phyloP scores from a whole-genome alignment of 129 eudicot genomes.

The Scalesia atractyloides region DNA sequence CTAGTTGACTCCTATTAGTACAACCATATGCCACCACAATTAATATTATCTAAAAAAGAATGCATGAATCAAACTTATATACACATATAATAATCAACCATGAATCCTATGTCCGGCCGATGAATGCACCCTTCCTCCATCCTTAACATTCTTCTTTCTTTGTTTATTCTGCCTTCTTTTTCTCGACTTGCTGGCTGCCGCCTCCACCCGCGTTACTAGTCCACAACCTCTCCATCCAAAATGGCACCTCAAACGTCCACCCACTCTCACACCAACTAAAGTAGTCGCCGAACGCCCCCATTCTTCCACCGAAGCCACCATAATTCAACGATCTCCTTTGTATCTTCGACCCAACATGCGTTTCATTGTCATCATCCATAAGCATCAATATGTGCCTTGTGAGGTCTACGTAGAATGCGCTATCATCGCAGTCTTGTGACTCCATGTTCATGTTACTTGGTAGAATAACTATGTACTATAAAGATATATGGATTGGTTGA shows the following conservation, averaged over 20 bases:
- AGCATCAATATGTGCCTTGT: conserved; percentile 54
- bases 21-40: background rate
- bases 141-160: conserved; percentile 17
- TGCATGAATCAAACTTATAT: background rate
- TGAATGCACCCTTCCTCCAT: conserved; percentile 12
- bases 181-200: conserved; percentile 21
- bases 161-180: conserved; percentile 31
- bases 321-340: background rate
- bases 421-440: conserved; percentile 30
- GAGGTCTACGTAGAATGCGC: conserved; percentile 49
- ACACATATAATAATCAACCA: conserved; percentile 12
- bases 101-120: conserved; percentile 11
- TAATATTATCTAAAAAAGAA: background rate
- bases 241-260: conserved; percentile 37
- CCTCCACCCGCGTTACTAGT: conserved; percentile 24
- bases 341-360: conserved; percentile 10
- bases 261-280: conserved; percentile 52
- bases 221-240: conserved; percentile 60
- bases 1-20: background rate
- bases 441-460: conserved; percentile 23
- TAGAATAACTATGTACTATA: background rate
- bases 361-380: conserved; percentile 46
- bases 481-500: background rate
- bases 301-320: background rate
- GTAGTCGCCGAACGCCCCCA: conserved; percentile 27